phyloP scores from a whole-genome alignment of 208 protist species.

The Leishmania tropica region DNA sequence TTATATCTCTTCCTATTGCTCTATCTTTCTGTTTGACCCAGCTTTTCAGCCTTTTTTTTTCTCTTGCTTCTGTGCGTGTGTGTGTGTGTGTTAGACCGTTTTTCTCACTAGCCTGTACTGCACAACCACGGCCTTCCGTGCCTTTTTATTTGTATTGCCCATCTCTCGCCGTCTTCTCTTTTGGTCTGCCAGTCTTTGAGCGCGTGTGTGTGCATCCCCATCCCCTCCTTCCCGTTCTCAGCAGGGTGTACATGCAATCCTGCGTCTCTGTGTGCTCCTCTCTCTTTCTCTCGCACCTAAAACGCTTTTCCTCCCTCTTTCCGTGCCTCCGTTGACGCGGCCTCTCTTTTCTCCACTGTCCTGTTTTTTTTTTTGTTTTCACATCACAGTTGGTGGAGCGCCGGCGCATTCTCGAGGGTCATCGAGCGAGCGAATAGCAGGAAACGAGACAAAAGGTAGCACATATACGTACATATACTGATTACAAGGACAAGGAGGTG shows the following conservation, averaged over 20 bases:
- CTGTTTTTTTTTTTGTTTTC: neutral
- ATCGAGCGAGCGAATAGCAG: neutral
- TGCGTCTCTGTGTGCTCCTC: no score
- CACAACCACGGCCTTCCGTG: neutral
- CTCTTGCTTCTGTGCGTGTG: neutral
- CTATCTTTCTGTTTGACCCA: no score
- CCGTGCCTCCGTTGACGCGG: neutral
- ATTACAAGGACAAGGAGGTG: neutral
- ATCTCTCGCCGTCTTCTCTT: neutral
- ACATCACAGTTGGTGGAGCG: neutral
- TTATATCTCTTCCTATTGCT: no score
- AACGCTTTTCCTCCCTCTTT: neutral
- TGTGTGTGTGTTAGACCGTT: neutral
- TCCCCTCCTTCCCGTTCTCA: neutral
- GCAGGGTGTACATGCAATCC: neutral
- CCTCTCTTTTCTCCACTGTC: neutral
- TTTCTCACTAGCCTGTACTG: neutral
- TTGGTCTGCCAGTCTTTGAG: neutral
- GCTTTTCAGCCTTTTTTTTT: neutral
- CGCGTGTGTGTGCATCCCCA: neutral
- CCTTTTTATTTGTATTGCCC: neutral
- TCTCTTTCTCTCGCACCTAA: neutral
- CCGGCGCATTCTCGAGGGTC: neutral
- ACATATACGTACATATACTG: neutral
- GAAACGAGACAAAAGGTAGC: neutral